A percentile compares a stretch with the other conserved stretches of the same genome.
These are phyloP conservation scores for Kazachstania psychrophila DNA, from an alignment of 805 yeast species.

Conservation along the genomic window DNA sequence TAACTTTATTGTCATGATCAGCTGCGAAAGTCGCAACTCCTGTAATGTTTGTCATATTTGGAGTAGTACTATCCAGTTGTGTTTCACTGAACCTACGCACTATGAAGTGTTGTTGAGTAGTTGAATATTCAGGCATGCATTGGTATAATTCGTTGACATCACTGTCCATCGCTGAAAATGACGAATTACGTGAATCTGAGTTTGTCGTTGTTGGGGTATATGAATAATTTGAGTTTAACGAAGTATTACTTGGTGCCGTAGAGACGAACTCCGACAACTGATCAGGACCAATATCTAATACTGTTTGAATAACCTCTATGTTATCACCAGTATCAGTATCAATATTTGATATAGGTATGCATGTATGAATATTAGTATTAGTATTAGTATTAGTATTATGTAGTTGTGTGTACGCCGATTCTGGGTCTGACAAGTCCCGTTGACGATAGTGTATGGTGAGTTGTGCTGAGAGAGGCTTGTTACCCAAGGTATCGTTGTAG, in stretches of 20 bases:
- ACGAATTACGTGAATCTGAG: no score
- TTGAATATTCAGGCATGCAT: conserved; percentile 7
- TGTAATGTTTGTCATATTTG: no score
- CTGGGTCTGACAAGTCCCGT: neutral
- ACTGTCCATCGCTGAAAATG: no score
- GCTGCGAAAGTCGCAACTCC: conserved; percentile 8
- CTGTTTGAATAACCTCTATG: conserved; percentile 1
- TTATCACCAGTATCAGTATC: no score
- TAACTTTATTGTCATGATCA: conserved; percentile 3
- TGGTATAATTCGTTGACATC: no score
- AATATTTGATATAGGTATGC: no score
- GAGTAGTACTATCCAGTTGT: neutral
- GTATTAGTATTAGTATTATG: neutral
- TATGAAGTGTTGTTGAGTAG: conserved; percentile 1
- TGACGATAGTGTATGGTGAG: conserved; percentile 5
- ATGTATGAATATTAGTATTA: conserved; percentile 1
- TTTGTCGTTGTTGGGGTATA: no score
- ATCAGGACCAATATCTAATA: conserved; percentile 1
- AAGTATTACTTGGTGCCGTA: no score
- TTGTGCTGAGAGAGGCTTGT: conserved; percentile 9
- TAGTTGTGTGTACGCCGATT: neutral
- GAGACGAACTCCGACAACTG: no score
- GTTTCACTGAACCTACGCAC: conserved; percentile 6
- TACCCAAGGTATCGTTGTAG: no score
- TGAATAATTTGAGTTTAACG: no score